phyloP scores from a whole-genome alignment of 768 basidiomycete genomes.

The Pholiota molesta region DNA sequence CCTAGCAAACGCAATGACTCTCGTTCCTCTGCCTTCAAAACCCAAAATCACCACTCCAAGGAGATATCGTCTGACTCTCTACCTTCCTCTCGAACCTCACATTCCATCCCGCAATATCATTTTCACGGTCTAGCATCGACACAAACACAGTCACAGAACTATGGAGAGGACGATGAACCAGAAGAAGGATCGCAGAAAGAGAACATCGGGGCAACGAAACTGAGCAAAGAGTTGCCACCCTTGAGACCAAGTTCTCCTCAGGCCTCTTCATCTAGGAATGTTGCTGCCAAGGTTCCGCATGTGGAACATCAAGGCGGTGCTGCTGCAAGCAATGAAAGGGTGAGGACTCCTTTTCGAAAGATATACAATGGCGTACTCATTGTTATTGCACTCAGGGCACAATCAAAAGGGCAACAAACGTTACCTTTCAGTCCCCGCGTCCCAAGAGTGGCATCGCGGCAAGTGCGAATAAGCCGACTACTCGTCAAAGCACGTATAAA shows the following conservation, averaged over 20 bases:
- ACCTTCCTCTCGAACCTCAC: slow-evolving; percentile 35
- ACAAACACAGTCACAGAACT: slow-evolving; percentile 52
- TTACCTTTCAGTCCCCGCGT: slow-evolving; percentile 24
- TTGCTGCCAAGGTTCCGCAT: slow-evolving; percentile 27
- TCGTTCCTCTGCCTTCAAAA: slow-evolving; percentile 19
- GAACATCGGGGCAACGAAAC: slow-evolving; percentile 35
- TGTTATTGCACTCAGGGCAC: slow-evolving; percentile 12
- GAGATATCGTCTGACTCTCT: slow-evolving; percentile 46
- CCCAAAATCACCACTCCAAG: slow-evolving; percentile 29
- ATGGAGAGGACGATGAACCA: slow-evolving; percentile 33
- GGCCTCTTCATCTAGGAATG: slow-evolving; percentile 24
- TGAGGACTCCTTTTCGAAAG: slow-evolving; percentile 19
- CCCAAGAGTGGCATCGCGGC: slow-evolving; percentile 13
- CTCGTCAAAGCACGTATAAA: slow-evolving; percentile 23
- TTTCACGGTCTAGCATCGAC: slow-evolving; percentile 59
- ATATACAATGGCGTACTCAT: background rate
- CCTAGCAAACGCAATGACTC: slow-evolving; percentile 19
- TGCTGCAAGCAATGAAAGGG: slow-evolving; percentile 27
- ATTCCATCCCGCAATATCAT: slow-evolving; percentile 51
- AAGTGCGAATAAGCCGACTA: slow-evolving; percentile 16
- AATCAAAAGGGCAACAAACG: slow-evolving; percentile 23
- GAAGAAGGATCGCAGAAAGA: slow-evolving; percentile 58
- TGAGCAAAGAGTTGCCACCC: slow-evolving; percentile 18
- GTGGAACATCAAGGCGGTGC: slow-evolving; percentile 26
- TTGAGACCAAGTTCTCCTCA: slow-evolving; percentile 17